Conservation (phyloP, 495 filamentous ascomycete genomes). For the Penicillium tannophilum region DNA sequence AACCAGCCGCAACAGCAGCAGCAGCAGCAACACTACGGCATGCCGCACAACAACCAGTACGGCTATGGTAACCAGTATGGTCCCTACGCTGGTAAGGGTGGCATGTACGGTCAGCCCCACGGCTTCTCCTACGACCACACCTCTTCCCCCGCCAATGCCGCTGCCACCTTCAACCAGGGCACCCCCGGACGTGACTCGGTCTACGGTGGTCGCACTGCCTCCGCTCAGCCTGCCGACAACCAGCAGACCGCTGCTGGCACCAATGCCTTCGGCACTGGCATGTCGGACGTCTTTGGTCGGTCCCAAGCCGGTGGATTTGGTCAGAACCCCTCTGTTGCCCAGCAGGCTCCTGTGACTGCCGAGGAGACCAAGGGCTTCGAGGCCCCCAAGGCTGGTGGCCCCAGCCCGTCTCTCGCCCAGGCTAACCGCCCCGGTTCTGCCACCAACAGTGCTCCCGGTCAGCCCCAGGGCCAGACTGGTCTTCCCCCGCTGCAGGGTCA, state of each 20-base stretch:
- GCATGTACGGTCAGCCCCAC: conserved; percentile 79
- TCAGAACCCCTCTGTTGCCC: conserved; percentile 66
- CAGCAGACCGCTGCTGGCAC: conserved; percentile 60
- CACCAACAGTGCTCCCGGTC: conserved; percentile 68
- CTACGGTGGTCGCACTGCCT: conserved; percentile 75
- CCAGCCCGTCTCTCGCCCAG: conserved; percentile 81
- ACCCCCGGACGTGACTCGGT: conserved; percentile 71
- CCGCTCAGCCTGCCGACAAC: conserved; percentile 69
- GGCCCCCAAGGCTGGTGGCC: conserved; percentile 72
- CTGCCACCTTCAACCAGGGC: conserved; percentile 67
- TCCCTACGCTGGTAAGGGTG: conserved; percentile 74
- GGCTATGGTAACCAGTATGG: conserved; percentile 71
- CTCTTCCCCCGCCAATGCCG: conserved; percentile 72
- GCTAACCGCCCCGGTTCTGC: conserved; percentile 83
- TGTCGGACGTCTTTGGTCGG: conserved; percentile 80
- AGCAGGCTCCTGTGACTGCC: conserved; percentile 59
- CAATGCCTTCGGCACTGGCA: conserved; percentile 65
- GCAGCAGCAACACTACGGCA: conserved; percentile 40
- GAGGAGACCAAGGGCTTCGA: conserved; percentile 81
- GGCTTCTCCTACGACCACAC: conserved; percentile 82
- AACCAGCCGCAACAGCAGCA: conserved; percentile 20
- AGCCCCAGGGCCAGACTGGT: conserved; percentile 57
- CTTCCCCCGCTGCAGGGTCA: conserved; percentile 76
- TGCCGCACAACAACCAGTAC: conserved; percentile 60
- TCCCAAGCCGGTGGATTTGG: conserved; percentile 62